phyloP scores from a whole-genome alignment of 306 rosid species.

The Gleditsia sinensis region DNA sequence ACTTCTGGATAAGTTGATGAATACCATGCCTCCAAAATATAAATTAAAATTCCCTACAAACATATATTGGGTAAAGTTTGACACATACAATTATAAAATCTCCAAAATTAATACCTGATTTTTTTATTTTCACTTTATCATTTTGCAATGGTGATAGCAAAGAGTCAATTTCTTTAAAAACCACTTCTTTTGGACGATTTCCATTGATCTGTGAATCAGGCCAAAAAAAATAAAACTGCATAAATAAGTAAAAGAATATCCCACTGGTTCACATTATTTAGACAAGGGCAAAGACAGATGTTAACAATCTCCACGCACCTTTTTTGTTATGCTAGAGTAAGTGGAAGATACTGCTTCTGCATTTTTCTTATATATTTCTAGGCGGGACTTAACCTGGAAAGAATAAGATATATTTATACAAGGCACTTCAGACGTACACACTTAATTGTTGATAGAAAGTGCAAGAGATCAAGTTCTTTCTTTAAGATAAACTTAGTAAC shows the following conservation, averaged over 20 bases:
- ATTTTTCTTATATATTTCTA: slow-evolving; percentile 77
- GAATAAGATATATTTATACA: slow-evolving; percentile 18
- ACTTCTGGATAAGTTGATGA: slow-evolving; percentile 16
- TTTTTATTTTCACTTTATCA: slow-evolving; percentile 44
- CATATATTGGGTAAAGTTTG: neutral
- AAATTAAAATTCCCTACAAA: slow-evolving; percentile 4
- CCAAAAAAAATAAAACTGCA: neutral
- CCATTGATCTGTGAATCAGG: slow-evolving; percentile 72
- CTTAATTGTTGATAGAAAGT: neutral
- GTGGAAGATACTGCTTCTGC: slow-evolving; percentile 69
- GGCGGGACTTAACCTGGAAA: slow-evolving; percentile 77
- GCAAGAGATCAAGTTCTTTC: slow-evolving; percentile 12
- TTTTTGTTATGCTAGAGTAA: slow-evolving; percentile 65
- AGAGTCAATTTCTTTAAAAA: slow-evolving; percentile 74
- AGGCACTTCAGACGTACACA: slow-evolving; percentile 16
- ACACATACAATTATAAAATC: slow-evolving; percentile 7
- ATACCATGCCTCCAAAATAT: slow-evolving; percentile 9
- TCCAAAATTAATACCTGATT: slow-evolving; percentile 50
- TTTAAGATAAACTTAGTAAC: slow-evolving; percentile 18
- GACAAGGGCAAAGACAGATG: slow-evolving; percentile 14
- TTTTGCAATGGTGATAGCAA: slow-evolving; percentile 58
- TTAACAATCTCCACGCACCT: slow-evolving; percentile 48
- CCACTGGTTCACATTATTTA: slow-evolving; percentile 20
- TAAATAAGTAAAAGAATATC: slow-evolving; percentile 3
- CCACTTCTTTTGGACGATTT: slow-evolving; percentile 62